phyloP scores from a whole-genome alignment of 1,284 basidiomycete species.

The Apiotrichum gracile region DNA sequence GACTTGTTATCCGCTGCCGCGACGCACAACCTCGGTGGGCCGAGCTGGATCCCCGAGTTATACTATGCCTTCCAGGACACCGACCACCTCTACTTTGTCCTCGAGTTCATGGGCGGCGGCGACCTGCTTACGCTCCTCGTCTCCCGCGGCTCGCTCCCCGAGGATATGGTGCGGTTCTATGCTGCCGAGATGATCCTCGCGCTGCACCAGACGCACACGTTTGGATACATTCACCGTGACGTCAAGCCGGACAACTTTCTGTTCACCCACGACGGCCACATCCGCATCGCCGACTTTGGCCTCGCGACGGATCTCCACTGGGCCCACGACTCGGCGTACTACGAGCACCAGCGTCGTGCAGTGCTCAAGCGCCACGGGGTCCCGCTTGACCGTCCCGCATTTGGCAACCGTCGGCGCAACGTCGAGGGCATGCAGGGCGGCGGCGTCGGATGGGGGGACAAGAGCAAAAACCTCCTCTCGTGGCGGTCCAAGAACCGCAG shows the following conservation, averaged over 20 bases:
- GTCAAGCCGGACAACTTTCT: conserved; percentile 97
- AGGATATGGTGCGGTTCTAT: conserved; percentile 91
- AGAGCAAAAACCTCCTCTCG: conserved; percentile 46
- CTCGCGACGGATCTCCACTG: conserved; percentile 61
- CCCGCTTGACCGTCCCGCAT: conserved; percentile 54
- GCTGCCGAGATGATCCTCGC: conserved; percentile 97
- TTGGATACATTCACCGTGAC: conserved; percentile 95
- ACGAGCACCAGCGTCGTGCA: conserved; percentile 85
- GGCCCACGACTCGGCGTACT: conserved; percentile 88
- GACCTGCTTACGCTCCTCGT: conserved; percentile 93
- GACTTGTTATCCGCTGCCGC: conserved; percentile 42
- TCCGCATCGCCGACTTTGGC: conserved; percentile 92
- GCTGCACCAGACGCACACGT: conserved; percentile 85
- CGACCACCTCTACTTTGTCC: conserved; percentile 86
- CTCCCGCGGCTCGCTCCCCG: conserved; percentile 86
- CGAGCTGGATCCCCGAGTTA: conserved; percentile 79
- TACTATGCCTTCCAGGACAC: conserved; percentile 74
- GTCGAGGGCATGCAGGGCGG: conserved; percentile 23
- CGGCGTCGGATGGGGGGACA: conserved; percentile 59
- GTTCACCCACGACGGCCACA: conserved; percentile 85
- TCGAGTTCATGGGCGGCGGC: conserved; percentile 93
- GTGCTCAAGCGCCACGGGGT: conserved; percentile 89
- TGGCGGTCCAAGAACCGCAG: conserved; percentile 72
- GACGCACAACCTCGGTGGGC: conserved; percentile 48
- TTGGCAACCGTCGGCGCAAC: conserved; percentile 10